A percentile compares a stretch with the other conserved stretches of the same genome.
phyloP scores from a whole-genome alignment of 345 rosid genomes.

The Hirschfeldia incana region DNA sequence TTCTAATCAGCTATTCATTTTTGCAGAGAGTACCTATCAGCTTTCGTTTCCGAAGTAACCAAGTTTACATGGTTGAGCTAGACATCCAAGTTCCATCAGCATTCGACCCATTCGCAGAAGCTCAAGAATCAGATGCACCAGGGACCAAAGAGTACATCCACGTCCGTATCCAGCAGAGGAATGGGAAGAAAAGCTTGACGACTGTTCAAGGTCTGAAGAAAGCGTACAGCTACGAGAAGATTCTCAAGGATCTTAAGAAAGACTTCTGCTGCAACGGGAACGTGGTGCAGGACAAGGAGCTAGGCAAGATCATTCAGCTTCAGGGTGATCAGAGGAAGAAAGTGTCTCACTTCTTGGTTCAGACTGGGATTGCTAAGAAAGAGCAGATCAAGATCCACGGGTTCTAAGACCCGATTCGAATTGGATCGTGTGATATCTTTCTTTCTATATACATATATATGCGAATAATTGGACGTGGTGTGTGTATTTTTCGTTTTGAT shows the following conservation, averaged over 20 bases:
- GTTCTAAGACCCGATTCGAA: constrained; percentile 36
- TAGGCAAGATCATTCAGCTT: constrained; percentile 92
- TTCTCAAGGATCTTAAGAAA: constrained; percentile 78
- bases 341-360: constrained; percentile 45
- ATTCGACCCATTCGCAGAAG: constrained; percentile 74
- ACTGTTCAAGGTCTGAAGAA: constrained; percentile 75
- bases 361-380: constrained; percentile 53
- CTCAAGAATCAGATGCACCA: constrained; percentile 51
- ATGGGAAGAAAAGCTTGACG: constrained; percentile 78
- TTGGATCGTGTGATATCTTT: not conserved
- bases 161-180: constrained; percentile 75
- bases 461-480: constrained; percentile 16
- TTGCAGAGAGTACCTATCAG: constrained; percentile 7
- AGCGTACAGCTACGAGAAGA: constrained; percentile 66
- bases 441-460: not conserved
- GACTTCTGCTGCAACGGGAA: constrained; percentile 89
- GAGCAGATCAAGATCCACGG: constrained; percentile 90
- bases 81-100: constrained; percentile 62
- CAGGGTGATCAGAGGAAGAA: constrained; percentile 95
- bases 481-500: not conserved
- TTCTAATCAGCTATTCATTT: not conserved
- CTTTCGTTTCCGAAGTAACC: constrained; percentile 14
- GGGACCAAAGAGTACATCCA: constrained; percentile 67
- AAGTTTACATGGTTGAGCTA: constrained; percentile 76
- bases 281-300: constrained; percentile 79